phyloP scores from a whole-genome alignment of 2,329 filamentous ascomycete genomes.

The Fusarium nelsonii region DNA sequence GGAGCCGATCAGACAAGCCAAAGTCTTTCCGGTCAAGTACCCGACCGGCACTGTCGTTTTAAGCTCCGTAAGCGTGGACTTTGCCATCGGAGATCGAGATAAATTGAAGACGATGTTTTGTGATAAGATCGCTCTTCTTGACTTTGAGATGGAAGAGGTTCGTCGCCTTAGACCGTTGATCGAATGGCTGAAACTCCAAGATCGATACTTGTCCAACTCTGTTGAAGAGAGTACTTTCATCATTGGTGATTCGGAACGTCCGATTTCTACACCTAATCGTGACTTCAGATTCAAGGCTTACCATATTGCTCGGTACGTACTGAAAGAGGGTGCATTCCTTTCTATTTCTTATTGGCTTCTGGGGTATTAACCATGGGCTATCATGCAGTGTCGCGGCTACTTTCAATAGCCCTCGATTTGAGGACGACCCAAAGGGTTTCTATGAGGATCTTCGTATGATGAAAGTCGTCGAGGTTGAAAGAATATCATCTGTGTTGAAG shows the following conservation, averaged over 20 bases:
- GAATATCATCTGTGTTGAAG: slow-evolving; percentile 19
- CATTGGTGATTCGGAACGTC: not conserved
- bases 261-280: slow-evolving; percentile 8
- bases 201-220: slow-evolving; percentile 23
- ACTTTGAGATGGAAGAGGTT: slow-evolving; percentile 33
- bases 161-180: slow-evolving; percentile 22
- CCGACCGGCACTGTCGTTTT: not conserved
- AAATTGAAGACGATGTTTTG: slow-evolving; percentile 12
- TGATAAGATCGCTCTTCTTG: slow-evolving; percentile 20
- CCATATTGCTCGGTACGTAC: slow-evolving; percentile 22
- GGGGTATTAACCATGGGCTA: not conserved
- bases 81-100: slow-evolving; percentile 36
- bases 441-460: slow-evolving; percentile 25
- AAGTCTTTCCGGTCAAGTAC: slow-evolving; percentile 29
- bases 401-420: slow-evolving; percentile 29
- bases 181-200: slow-evolving; percentile 16
- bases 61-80: slow-evolving; percentile 12
- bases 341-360: too few relatives aligned
- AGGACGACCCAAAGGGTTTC: accelerated
- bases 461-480: slow-evolving; percentile 22
- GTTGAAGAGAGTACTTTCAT: slow-evolving; percentile 21
- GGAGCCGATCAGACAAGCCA: slow-evolving; percentile 22
- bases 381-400: slow-evolving; percentile 29
- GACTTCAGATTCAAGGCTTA: slow-evolving; percentile 33
- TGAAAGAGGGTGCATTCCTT: accelerated